Percentiles rank a stretch among this genome's conserved stretches.
Evolutionary conservation across 1,139 yeast species (phyloP).

Genomic region (Tardiomyces digboiensis): DNA sequence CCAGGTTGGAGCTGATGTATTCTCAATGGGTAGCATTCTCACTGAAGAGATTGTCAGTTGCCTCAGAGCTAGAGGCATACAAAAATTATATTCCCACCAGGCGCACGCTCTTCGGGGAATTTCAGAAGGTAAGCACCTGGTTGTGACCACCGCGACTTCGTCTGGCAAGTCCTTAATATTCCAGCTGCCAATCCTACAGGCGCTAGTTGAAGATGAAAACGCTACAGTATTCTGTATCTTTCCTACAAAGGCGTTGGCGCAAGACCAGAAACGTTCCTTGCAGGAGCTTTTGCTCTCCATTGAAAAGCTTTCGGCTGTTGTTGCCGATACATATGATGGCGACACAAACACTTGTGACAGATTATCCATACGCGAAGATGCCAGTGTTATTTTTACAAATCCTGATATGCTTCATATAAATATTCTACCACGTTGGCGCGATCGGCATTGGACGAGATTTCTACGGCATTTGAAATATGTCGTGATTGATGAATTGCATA

Average conservation of each 20-base stretch:
- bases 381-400: slow-evolving; percentile 81
- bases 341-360: slow-evolving; percentile 64
- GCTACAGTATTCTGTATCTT: slow-evolving; percentile 80
- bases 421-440: slow-evolving; percentile 47
- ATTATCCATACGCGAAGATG: slow-evolving; percentile 42
- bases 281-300: slow-evolving; percentile 38
- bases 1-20: slow-evolving; percentile 32
- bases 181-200: slow-evolving; percentile 69
- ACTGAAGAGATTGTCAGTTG: slow-evolving; percentile 3
- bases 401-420: slow-evolving; percentile 92
- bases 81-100: slow-evolving; percentile 69
- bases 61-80: slow-evolving; percentile 36
- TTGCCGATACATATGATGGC: slow-evolving; percentile 84
- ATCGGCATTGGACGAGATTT: slow-evolving; percentile 57
- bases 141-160: slow-evolving; percentile 87
- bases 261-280: slow-evolving; percentile 83
- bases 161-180: slow-evolving; percentile 92
- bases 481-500: slow-evolving; percentile 82
- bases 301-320: slow-evolving; percentile 23
- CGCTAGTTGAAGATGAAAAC: slow-evolving; percentile 38
- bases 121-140: slow-evolving; percentile 49
- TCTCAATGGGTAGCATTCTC: neutral
- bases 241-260: slow-evolving; percentile 96
- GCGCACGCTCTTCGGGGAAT: slow-evolving; percentile 60
- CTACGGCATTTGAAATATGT: slow-evolving; percentile 55